Base-by-base conservation (phyloP, 2,329 filamentous ascomycete species). In the Penicillium decumbens region DNA sequence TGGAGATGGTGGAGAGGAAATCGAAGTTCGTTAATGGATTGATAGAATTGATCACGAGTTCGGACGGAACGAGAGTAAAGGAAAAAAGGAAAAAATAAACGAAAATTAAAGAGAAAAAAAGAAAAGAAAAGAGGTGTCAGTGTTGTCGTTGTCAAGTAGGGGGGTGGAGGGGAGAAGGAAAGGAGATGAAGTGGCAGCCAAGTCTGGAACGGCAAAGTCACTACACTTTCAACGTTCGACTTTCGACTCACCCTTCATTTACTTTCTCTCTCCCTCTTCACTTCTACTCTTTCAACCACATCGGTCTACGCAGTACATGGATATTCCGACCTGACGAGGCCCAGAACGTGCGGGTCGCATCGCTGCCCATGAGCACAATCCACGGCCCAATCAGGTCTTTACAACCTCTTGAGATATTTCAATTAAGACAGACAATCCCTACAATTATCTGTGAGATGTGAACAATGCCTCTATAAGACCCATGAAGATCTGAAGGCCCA, bases 271-370 rank as follows among this genome's bases (percentile, higher is more conserved):
- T n/a, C 12, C 15, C 37, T n/a, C 18, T 15, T 41, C 6, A 28
- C 27, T 18, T 27, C 29, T 23, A 43, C 24, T 18, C n/a, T 40
- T 28, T 40, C 29, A 33, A 10, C n/a, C 18, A 28, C 15, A 4
- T 15, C 7, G 33, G 41, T 28, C 28, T 28, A 9, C 27, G 9
- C 3, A 3, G 7, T 44, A 44, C 47, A 35, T 49, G 47, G 41
- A 41, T 33, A 41, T 15, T 49, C 2, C 10, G 28, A 32, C 32
- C 29, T 35, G 41, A 42, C 42, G 3, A 23, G 20, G 48, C 43
- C 44, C 41, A 57, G 45, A 57, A 54, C 53, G 50, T 57, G 53
- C 51, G 51, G 51, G 40, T 48, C 50, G 45, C 45, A 43, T 42
- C 45, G 44, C 38, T 45, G 27, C 50, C 40, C 46, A 50, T 33